Conservation (phyloP, 805 yeast species). For the Candida gorgasii region DNA sequence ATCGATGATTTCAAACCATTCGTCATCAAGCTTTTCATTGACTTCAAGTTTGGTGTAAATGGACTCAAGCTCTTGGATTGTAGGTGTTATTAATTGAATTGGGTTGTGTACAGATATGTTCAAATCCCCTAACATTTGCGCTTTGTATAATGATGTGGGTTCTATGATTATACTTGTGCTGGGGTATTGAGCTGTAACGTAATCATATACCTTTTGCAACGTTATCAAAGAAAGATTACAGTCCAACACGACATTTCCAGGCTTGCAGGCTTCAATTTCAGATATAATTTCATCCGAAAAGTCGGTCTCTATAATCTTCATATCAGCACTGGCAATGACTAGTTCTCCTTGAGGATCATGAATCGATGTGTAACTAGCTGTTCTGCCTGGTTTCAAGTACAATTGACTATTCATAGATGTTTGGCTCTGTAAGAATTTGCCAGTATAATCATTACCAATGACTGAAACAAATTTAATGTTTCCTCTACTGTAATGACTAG, state of each 20-base stretch:
- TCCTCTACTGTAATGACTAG: conserved; percentile 42
- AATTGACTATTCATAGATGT: conserved; percentile 25
- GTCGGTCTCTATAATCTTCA: conserved; percentile 61
- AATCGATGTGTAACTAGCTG: conserved; percentile 75
- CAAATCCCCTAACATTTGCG: conserved; percentile 46
- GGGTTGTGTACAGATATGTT: conserved; percentile 38
- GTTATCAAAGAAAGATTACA: conserved; percentile 58
- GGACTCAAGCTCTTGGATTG: conserved; percentile 57
- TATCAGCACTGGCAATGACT: conserved; percentile 79
- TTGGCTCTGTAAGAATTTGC: conserved; percentile 45
- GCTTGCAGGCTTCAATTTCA: conserved; percentile 42
- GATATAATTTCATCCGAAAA: conserved; percentile 42
- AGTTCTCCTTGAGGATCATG: conserved; percentile 65
- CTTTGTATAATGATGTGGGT: conserved; percentile 75
- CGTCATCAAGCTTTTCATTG: conserved; percentile 45
- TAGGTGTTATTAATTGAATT: conserved; percentile 64
- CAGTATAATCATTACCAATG: conserved; percentile 62
- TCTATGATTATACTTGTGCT: conserved; percentile 53
- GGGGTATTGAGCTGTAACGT: conserved; percentile 6
- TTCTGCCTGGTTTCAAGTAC: conserved; percentile 43
- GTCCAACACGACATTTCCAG: conserved; percentile 60
- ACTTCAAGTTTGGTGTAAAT: conserved; percentile 52
- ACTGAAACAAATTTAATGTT: conserved; percentile 52
- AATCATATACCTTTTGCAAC: conserved; percentile 36
- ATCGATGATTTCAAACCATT: conserved; percentile 79